Conservation (phyloP, 805 yeast species). For the Kodamaea kaohsiungensis region DNA sequence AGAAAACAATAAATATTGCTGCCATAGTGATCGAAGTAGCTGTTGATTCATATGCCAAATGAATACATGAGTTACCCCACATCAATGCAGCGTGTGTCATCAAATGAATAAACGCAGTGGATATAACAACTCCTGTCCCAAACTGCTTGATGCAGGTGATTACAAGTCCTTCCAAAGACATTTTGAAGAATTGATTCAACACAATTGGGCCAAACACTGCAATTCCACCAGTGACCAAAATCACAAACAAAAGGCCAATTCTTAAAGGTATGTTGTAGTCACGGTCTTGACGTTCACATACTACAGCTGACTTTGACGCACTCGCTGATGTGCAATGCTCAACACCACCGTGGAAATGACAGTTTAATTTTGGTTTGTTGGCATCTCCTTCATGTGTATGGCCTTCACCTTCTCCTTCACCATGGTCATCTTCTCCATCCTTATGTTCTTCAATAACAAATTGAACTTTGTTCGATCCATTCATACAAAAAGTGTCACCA, state of each 20-base stretch:
- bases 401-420: background rate
- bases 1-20: constrained; percentile 26
- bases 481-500: constrained; percentile 17
- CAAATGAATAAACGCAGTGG: constrained; percentile 35
- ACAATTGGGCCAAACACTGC: constrained; percentile 36
- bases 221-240: constrained; percentile 32
- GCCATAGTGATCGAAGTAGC: constrained; percentile 31
- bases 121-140: constrained; percentile 33
- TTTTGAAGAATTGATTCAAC: constrained; percentile 17
- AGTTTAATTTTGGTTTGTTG: constrained; percentile 11
- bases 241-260: constrained; percentile 34
- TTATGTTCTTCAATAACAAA: constrained; percentile 13
- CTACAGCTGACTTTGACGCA: constrained; percentile 2
- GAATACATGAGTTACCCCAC: constrained; percentile 28
- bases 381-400: background rate
- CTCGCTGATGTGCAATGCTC: constrained; percentile 23
- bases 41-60: constrained; percentile 26
- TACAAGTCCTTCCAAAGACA: constrained; percentile 5
- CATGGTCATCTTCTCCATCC: background rate
- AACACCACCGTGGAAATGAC: constrained; percentile 37
- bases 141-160: constrained; percentile 14
- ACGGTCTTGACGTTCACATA: constrained; percentile 26
- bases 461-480: constrained; percentile 16
- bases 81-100: constrained; percentile 27
- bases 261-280: constrained; percentile 29